These are phyloP conservation scores for Parasarocladium wereldwijsianum DNA, from an alignment of 2,329 filamentous ascomycete genomes.

Conservation along the genomic window DNA sequence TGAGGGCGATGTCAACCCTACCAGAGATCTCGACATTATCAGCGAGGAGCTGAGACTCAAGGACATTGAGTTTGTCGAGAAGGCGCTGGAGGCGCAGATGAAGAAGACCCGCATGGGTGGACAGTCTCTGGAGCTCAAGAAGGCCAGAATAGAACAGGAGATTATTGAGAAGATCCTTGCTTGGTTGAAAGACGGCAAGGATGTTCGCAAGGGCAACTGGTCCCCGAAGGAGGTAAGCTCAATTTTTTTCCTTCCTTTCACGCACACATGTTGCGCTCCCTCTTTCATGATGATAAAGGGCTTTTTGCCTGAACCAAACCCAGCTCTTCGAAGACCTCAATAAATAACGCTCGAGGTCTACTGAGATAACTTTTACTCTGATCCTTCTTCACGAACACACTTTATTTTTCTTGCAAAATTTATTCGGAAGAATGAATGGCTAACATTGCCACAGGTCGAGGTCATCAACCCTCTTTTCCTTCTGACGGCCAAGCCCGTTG, in stretches of 20 bases:
- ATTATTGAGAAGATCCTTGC: slow-evolving; percentile 81
- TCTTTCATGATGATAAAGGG: slow-evolving; percentile 93
- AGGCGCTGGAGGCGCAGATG: slow-evolving; percentile 77
- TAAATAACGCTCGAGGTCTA: slow-evolving; percentile 58
- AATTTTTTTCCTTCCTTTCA: slow-evolving; percentile 10
- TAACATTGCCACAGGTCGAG: slow-evolving; percentile 56
- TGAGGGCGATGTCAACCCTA: slow-evolving; percentile 93
- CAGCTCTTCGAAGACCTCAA: slow-evolving; percentile 97
- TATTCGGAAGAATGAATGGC: slow-evolving; percentile 6
- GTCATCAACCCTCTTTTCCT: slow-evolving; percentile 94
- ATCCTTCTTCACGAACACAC: slow-evolving; percentile 19
- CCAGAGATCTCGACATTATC: slow-evolving; percentile 90
- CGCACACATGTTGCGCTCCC: slow-evolving; percentile 1
- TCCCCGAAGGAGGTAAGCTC: slow-evolving; percentile 78
- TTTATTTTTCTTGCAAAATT: slow-evolving; percentile 5
- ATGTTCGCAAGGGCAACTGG: slow-evolving; percentile 87
- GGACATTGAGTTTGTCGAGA: slow-evolving; percentile 97
- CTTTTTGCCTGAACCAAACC: slow-evolving; percentile 92
- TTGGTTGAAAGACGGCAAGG: slow-evolving; percentile 75
- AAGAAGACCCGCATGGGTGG: slow-evolving; percentile 94
- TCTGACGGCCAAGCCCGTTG: slow-evolving; percentile 89
- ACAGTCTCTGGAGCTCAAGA: slow-evolving; percentile 95
- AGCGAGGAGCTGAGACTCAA: slow-evolving; percentile 92
- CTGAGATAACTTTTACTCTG: slow-evolving; percentile 80
- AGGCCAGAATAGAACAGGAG: slow-evolving; percentile 84